Evolutionary conservation across 164 flowering plant species (phyloP), one percentile per base, ranked within the genome.

Genomic region (Vitis riparia): DNA sequence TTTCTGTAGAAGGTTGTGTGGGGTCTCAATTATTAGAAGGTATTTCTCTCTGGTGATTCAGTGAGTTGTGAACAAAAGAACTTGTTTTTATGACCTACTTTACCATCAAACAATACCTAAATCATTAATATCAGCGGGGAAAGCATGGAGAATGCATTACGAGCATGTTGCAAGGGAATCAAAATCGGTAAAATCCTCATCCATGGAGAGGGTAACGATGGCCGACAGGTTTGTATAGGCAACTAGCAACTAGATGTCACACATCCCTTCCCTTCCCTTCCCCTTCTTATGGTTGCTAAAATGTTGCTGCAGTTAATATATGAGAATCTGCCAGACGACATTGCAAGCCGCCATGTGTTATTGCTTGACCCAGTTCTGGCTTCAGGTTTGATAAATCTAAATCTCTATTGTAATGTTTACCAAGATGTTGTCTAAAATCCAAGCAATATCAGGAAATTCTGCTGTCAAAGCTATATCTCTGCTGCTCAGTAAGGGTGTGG

Each of bases 111-210:
- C 5, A 37, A 37, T 3, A 37, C 44, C 44, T 23, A 6, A 37
- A 37, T 30, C 63, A 11, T 59, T 69, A 2, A 15, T 62, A 51
- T 51, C 83, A 92, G 97, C 71, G 95, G 97, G 12, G 97, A 92
- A 78, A 92, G 97, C 83, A 92, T 92, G 97, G 97, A 92, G 78
- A 90, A 92, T 75, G 95, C 95, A 13, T 68, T 92, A 71, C 76
- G 95, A 79, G 97, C 97, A 55, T 90, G 95, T 53, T 92, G 97
- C 68, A 90, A 92, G 71, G 97, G 97, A 23, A 92, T 92, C 81
- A 90, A 89, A 78, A 87, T 90, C 50, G 95, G 97, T 16, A 92
- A 92, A 80, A 85, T 92, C 69, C 95, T 90, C 51, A 87, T 92
- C 63, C 95, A 85, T 58, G 77, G 88, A 60, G 91, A 86, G 37